Evolutionary conservation across 129 eudicot genomes (phyloP).

Genomic region (Flaveria robusta): DNA sequence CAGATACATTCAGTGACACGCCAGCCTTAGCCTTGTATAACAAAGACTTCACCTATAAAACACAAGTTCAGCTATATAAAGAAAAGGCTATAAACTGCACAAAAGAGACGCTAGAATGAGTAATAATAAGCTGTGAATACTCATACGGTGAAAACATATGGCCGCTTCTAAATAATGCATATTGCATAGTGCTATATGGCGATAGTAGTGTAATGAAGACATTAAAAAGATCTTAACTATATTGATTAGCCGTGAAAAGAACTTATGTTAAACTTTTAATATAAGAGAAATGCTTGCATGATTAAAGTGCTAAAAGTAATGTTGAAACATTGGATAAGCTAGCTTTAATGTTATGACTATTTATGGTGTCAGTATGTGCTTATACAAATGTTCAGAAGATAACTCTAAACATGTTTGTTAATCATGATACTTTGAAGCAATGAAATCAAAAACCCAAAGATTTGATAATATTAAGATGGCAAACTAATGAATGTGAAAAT

Average conservation of each 20-base stretch:
- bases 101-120: neutral
- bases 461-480: neutral
- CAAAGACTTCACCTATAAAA: constrained; percentile 56
- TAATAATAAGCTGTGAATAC: neutral
- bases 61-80: neutral
- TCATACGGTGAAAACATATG: neutral
- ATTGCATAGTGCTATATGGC: neutral
- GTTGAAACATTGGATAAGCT: neutral
- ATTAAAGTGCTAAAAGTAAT: neutral
- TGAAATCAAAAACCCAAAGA: no score
- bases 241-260: no score
- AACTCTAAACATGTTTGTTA: neutral
- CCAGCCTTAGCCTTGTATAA: constrained; percentile 59
- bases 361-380: neutral
- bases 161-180: neutral
- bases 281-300: neutral
- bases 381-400: neutral
- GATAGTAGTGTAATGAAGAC: neutral
- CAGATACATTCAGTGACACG: constrained; percentile 36
- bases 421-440: neutral
- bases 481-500: no score
- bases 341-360: neutral
- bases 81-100: neutral
- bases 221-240: neutral
- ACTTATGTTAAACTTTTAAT: no score